Base-by-base conservation (phyloP, 2,329 filamentous ascomycete genomes). In the Botryotinia convoluta region DNA sequence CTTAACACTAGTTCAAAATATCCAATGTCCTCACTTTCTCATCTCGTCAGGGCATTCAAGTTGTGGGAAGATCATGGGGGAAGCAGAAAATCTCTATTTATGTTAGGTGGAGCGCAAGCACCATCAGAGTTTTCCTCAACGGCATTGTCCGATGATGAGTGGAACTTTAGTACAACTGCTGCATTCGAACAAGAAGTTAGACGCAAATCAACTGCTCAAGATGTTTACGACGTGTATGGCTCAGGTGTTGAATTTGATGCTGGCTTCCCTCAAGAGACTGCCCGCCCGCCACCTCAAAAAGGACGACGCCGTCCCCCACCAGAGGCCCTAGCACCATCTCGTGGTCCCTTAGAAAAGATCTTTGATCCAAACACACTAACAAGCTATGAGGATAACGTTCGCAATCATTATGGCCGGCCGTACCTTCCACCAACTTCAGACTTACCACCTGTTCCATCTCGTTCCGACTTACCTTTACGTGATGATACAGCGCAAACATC, bases 1-100 rank as follows among this genome's bases (percentile, higher is more conserved):
- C 84, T 84, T 74, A 88, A 90, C 74, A 92, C 91, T 0, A 84
- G 86, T 10, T 84, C 87, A 22, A 84, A 84, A 62, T 91, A 92
- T 78, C 92, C 93, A 0, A 89, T 90, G 0, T 87, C 87, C 0
- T 86, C 85, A 7, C 85, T 95, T 3, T 84, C 88, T 3, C 85
- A 89, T 74, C 85, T 95, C 1, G 91, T 95, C 16, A 88, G 89
- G 76, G 90, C 89, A 20, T 95, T 92, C 82, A 91, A 90, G 79
- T 80, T 90, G 32, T 95, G 93, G 93, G 92, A 95, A 81, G 87
- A 90, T 12, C 87, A 89, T 77, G 93, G 93, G 37, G 92, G 92
- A 42, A 89, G 88, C 76, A 87, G 93, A 63, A 88, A 88, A 75
- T 91, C 90, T 26, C 83, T 92, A 0, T 92, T 92, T 75, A 86